Evolutionary conservation across 257 asterid species (phyloP).

Genomic region (Primulina tabacum): DNA sequence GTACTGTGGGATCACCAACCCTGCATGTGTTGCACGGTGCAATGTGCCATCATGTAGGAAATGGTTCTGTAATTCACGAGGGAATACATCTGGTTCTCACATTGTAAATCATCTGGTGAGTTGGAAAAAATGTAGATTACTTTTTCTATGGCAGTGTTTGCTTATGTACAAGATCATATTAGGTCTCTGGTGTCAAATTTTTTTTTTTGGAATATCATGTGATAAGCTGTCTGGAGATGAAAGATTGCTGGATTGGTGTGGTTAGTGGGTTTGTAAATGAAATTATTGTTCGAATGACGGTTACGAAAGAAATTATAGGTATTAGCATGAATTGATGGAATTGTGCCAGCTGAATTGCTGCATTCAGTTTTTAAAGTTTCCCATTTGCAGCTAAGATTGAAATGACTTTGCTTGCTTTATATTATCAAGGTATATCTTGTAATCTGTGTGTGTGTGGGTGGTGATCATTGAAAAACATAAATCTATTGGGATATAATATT

Average conservation of each 20-base stretch:
- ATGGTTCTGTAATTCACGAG: constrained; percentile 98
- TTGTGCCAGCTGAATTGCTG: background rate
- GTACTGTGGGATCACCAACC: constrained; percentile 92
- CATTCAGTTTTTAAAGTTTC: background rate
- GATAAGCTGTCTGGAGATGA: constrained; percentile 5
- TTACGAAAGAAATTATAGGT: too few relatives aligned
- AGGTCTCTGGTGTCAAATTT: background rate
- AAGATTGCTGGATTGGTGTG: background rate
- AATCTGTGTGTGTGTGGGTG: background rate
- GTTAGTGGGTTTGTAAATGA: constrained; percentile 1
- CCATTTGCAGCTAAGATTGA: background rate
- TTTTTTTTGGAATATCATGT: background rate
- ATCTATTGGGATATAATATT: background rate
- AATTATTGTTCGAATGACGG: constrained; percentile 2
- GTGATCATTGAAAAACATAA: background rate
- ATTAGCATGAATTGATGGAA: constrained; percentile 4
- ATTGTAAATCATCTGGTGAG: constrained; percentile 97
- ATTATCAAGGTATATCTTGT: background rate
- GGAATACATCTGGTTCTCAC: constrained; percentile 98
- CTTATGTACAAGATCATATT: background rate
- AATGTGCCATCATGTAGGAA: constrained; percentile 94
- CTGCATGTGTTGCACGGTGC: constrained; percentile 93
- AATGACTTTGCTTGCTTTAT: background rate
- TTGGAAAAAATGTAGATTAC: background rate
- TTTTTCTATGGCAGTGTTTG: constrained; percentile 4